A percentile compares a stretch with the other conserved stretches of the same genome.
Evolutionary conservation across 306 rosid genomes (phyloP).

Genomic region (Glycine soja): DNA sequence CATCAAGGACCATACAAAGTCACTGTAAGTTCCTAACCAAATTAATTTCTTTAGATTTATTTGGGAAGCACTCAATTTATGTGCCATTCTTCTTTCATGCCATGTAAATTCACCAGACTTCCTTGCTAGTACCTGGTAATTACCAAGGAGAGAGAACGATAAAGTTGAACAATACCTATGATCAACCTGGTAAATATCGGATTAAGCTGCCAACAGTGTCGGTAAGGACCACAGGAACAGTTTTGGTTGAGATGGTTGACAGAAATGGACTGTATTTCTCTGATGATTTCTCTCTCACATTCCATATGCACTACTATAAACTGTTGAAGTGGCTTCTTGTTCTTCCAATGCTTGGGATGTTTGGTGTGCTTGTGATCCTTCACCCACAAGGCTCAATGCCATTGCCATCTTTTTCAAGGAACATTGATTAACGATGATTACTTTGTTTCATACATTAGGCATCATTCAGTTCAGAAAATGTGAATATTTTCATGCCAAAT

Average conservation of each 20-base stretch:
- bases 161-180: constrained; percentile 65
- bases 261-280: constrained; percentile 85
- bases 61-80: not conserved
- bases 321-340: constrained; percentile 94
- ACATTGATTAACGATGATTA: constrained; percentile 63
- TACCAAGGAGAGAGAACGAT: constrained; percentile 96
- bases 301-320: constrained; percentile 95
- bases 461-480: constrained; percentile 40
- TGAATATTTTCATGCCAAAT: constrained; percentile 41
- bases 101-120: constrained; percentile 62
- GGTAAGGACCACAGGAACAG: constrained; percentile 88
- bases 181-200: constrained; percentile 76
- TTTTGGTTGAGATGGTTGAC: constrained; percentile 98
- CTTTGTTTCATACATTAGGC: constrained; percentile 36
- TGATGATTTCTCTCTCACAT: constrained; percentile 95
- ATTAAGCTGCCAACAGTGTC: constrained; percentile 87
- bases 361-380: constrained; percentile 84
- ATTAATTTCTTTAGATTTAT: constrained; percentile 19
- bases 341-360: constrained; percentile 98
- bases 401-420: constrained; percentile 91
- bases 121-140: constrained; percentile 95
- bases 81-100: constrained; percentile 32
- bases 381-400: constrained; percentile 93
- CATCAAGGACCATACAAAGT: constrained; percentile 90
- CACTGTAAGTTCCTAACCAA: constrained; percentile 61